A percentile compares a stretch with the other conserved stretches of the same genome.
phyloP scores from a whole-genome alignment of 2,329 filamentous ascomycete genomes.

The Coniochaeta sp. region DNA sequence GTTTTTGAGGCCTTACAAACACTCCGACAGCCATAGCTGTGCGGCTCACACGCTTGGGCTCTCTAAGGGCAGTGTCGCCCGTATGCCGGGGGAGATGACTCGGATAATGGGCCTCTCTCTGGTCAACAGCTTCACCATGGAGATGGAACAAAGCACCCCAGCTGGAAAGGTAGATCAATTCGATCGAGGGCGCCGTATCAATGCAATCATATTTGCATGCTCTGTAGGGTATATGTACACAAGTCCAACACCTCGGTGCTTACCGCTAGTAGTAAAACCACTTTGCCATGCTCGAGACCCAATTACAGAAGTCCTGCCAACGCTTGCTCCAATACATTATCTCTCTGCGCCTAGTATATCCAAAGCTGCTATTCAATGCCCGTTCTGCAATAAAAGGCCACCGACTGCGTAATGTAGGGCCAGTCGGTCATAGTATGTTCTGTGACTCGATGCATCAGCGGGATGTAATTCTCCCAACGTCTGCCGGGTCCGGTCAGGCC shows the following conservation, averaged over 20 bases:
- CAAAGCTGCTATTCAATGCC: neutral
- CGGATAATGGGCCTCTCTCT: too few relatives aligned
- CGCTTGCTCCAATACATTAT: neutral
- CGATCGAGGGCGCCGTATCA: neutral
- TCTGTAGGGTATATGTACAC: neutral
- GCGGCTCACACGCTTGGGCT: too few relatives aligned
- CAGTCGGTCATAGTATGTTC: neutral
- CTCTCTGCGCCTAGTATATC: neutral
- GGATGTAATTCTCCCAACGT: too few relatives aligned
- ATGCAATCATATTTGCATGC: neutral
- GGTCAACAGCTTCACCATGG: neutral
- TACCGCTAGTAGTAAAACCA: neutral
- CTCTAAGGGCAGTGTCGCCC: too few relatives aligned
- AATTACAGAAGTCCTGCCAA: neutral
- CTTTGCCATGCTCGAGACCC: neutral
- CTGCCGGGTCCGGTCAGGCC: neutral
- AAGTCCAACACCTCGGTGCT: neutral
- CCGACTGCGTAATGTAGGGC: too few relatives aligned
- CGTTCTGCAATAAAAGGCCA: too few relatives aligned
- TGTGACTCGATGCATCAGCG: neutral
- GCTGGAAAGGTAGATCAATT: neutral
- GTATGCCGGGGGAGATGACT: too few relatives aligned
- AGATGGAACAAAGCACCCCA: neutral
- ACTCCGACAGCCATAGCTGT: too few relatives aligned
- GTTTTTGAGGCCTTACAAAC: too few relatives aligned